Evolutionary conservation across 495 filamentous ascomycete species (phyloP).

Genomic region (Aspergillus conjunctus): DNA sequence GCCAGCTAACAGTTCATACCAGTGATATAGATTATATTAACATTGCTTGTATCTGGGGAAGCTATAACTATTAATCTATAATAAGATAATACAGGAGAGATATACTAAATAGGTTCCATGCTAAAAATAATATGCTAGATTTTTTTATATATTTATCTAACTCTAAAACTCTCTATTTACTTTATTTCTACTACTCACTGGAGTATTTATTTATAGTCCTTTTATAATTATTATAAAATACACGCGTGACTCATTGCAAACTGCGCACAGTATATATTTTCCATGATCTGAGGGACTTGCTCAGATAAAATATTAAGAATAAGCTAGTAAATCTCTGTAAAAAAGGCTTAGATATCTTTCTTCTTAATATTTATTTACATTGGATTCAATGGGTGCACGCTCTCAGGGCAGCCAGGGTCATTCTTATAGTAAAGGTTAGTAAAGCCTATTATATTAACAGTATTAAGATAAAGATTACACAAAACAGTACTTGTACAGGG

Average conservation of each 20-base stretch:
- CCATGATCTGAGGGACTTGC: slow-evolving; percentile 41
- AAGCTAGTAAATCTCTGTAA: slow-evolving; percentile 39
- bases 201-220: slow-evolving; percentile 47
- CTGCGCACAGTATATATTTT: slow-evolving; percentile 53
- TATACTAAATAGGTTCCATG: slow-evolving; percentile 42
- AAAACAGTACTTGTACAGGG: slow-evolving; percentile 32
- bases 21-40: slow-evolving; percentile 45
- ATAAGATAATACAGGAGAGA: slow-evolving; percentile 13
- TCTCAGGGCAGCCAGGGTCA: slow-evolving; percentile 41
- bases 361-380: slow-evolving; percentile 38
- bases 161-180: slow-evolving; percentile 39
- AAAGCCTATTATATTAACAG: slow-evolving; percentile 43
- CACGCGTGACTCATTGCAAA: slow-evolving; percentile 50
- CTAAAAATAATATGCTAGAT: slow-evolving; percentile 48
- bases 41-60: slow-evolving; percentile 46
- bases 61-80: slow-evolving; percentile 18
- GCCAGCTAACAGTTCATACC: slow-evolving; percentile 41
- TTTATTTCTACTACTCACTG: slow-evolving; percentile 40
- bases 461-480: slow-evolving; percentile 34
- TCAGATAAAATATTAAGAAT: slow-evolving; percentile 30
- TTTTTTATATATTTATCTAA: slow-evolving; percentile 48
- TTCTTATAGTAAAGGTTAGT: slow-evolving; percentile 43
- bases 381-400: slow-evolving; percentile 33
- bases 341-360: slow-evolving; percentile 38
- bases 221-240: slow-evolving; percentile 37